Evolutionary conservation across 2,329 filamentous ascomycete genomes (phyloP), one percentile per base, ranked within the genome.

Genomic region (Penicillium sp.): DNA sequence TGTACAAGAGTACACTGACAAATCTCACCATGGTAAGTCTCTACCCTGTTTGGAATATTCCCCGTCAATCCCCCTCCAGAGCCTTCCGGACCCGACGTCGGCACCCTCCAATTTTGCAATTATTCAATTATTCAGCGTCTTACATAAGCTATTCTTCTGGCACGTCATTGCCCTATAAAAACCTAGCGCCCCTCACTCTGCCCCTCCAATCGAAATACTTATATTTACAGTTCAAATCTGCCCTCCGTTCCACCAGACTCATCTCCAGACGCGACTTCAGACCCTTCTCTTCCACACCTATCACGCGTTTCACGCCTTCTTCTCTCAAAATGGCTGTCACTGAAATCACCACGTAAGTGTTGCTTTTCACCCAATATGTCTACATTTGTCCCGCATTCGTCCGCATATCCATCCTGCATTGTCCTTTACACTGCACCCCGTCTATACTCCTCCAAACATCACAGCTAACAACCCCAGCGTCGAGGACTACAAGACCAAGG

Each of bases 401-500:
- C 26, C 6, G 6, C 7, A 28, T 28, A 22, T 22, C 22, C 22
- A 22, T 4, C 22, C 22, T 22, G 22, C 22, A 22, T 22, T 4
- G 22, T 22, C 22, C 22, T n/a, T n/a, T n/a, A n/a, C n/a, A n/a
- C n/a, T n/a, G n/a, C n/a, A n/a, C n/a, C n/a, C n/a, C n/a, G n/a
- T n/a, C n/a, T n/a, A n/a, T n/a, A n/a, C n/a, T n/a, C n/a, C n/a
- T n/a, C n/a, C n/a, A n/a, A n/a, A n/a, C n/a, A n/a, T n/a, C n/a
- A n/a, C n/a, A n/a, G n/a, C 28, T 50, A 50, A 50, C 30, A 44
- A 6, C n/a, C 22, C 45, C 60, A 89, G 86, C 62, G 83, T 81
- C 70, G 69, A 77, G 25, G 83, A 86, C 30, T 91, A 84, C 74
- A 72, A 83, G 53, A 68, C 73, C 31, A 82, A 82, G 55, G 71